A percentile compares a stretch with the other conserved stretches of the same genome.
Evolutionary conservation across 2,329 filamentous ascomycete genomes (phyloP).

Genomic region (Alternaria gaisen): DNA sequence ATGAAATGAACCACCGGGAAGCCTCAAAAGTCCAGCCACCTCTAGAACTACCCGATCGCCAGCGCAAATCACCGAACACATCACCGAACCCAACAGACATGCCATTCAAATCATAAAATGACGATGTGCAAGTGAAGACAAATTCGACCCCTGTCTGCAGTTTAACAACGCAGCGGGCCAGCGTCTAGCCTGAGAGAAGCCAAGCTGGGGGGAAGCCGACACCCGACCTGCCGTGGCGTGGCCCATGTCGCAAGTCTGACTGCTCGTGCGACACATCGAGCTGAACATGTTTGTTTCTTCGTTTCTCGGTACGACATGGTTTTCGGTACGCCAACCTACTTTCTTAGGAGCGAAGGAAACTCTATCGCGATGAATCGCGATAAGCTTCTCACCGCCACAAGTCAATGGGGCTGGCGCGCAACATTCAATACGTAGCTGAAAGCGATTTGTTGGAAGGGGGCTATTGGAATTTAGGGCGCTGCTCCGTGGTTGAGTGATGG

Average conservation of each 20-base stretch:
- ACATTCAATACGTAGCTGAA: neutral
- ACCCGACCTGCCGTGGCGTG: neutral
- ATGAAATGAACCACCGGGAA: constrained; percentile 1
- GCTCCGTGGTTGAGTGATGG: constrained; percentile 1
- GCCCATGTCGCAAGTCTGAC: neutral
- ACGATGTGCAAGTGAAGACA: neutral
- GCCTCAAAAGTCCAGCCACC: constrained; percentile 3
- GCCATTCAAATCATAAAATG: neutral
- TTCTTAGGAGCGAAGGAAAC: neutral
- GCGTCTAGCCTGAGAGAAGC: neutral
- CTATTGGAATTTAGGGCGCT: neutral
- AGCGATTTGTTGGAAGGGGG: neutral
- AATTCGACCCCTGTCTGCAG: neutral
- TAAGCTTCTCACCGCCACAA: neutral
- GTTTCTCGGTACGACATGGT: neutral
- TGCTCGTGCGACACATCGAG: neutral
- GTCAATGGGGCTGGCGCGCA: neutral
- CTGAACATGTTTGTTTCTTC: constrained; percentile 4
- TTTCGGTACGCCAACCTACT: neutral
- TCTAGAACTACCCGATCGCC: neutral
- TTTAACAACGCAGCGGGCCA: neutral
- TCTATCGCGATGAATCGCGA: neutral
- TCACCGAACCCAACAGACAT: neutral
- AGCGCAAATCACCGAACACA: constrained; percentile 1
- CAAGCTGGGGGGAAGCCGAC: constrained; percentile 1